Conservation (phyloP, 768 basidiomycete genomes). For the Leccinum sublutescens region DNA sequence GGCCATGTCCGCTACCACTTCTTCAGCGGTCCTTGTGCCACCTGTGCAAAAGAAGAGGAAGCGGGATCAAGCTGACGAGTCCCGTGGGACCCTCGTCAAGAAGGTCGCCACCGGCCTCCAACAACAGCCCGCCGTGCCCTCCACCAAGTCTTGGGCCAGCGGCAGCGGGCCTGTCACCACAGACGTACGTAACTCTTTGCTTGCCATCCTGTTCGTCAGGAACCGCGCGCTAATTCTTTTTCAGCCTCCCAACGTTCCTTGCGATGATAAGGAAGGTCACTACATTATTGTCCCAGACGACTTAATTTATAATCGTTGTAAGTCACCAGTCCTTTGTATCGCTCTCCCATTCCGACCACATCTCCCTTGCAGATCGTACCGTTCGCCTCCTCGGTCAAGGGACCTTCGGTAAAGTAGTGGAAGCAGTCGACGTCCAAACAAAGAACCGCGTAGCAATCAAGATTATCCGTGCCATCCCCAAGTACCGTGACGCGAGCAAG, state of each 20-base stretch:
- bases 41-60: constrained; percentile 84
- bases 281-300: constrained; percentile 94
- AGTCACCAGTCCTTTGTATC: constrained; percentile 28
- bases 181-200: constrained; percentile 53
- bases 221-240: constrained; percentile 29
- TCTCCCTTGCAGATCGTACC: constrained; percentile 70
- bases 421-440: constrained; percentile 78
- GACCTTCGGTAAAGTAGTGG: constrained; percentile 98
- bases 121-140: constrained; percentile 46
- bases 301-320: constrained; percentile 83
- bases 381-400: constrained; percentile 91
- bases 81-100: constrained; percentile 66
- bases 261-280: constrained; percentile 98
- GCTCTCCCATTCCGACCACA: constrained; percentile 14
- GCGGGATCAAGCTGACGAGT: constrained; percentile 72
- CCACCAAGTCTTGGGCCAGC: constrained; percentile 66
- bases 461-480: constrained; percentile 97
- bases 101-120: constrained; percentile 53
- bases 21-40: constrained; percentile 61
- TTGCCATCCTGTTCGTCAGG: constrained; percentile 13
- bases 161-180: constrained; percentile 62
- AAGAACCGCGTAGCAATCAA: constrained; percentile 90
- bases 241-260: constrained; percentile 70
- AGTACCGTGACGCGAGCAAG: constrained; percentile 98
- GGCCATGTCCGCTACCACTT: constrained; percentile 62